These are phyloP conservation scores for Pistacia integerrima DNA, from an alignment of 345 rosid species.

Conservation along the genomic window DNA sequence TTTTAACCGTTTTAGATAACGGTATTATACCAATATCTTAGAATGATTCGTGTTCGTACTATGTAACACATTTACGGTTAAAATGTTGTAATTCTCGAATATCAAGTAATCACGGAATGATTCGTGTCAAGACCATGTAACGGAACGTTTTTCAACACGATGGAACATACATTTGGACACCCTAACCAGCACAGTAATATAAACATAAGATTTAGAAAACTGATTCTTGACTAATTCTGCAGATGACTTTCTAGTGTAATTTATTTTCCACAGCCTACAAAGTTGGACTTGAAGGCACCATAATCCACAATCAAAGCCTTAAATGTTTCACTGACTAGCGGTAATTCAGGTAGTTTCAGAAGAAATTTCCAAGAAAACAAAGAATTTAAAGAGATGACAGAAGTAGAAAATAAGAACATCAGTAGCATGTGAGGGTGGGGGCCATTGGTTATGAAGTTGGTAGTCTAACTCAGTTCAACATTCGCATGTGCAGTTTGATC, in stretches of 20 bases:
- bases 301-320: constrained; percentile 14
- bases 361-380: constrained; percentile 7
- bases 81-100: too few relatives aligned
- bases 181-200: too few relatives aligned
- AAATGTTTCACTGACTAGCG: constrained; percentile 11
- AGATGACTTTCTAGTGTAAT: not conserved
- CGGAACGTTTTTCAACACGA: too few relatives aligned
- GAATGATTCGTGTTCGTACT: too few relatives aligned
- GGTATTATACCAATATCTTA: too few relatives aligned
- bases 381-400: not conserved
- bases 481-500: constrained; percentile 59
- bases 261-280: constrained; percentile 8
- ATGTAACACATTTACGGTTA: too few relatives aligned
- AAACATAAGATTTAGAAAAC: too few relatives aligned
- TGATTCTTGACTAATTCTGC: too few relatives aligned
- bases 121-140: too few relatives aligned
- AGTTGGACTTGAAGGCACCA: constrained; percentile 3
- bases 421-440: constrained; percentile 33
- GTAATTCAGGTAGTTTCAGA: constrained; percentile 17
- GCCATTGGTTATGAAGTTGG: constrained; percentile 35
- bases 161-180: too few relatives aligned
- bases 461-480: constrained; percentile 52
- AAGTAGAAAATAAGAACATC: not conserved
- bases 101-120: too few relatives aligned
- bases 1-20: too few relatives aligned